Evolutionary conservation across 2,329 filamentous ascomycete species (phyloP).

Genomic region (Hansfordia pulvinata): DNA sequence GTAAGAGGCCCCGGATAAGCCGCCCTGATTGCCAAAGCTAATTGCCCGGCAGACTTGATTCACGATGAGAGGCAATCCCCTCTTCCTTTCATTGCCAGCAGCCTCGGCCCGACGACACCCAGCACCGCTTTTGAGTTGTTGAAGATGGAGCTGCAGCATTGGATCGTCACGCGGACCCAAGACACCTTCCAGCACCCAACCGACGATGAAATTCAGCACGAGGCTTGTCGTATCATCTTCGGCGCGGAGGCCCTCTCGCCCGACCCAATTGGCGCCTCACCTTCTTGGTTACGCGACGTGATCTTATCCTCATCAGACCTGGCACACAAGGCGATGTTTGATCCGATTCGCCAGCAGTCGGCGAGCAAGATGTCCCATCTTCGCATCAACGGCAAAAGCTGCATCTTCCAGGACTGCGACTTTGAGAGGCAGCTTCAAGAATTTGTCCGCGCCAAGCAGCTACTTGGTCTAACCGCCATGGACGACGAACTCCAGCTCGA

Average conservation of each 20-base stretch:
- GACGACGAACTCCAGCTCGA: constrained; percentile 46
- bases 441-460: constrained; percentile 33
- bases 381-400: constrained; percentile 43
- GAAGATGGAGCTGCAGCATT: constrained; percentile 42
- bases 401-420: constrained; percentile 41
- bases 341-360: constrained; percentile 28
- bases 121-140: constrained; percentile 48
- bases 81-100: constrained; percentile 35
- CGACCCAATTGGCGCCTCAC: constrained; percentile 21
- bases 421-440: constrained; percentile 40
- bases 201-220: constrained; percentile 40
- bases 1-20: constrained; percentile 28
- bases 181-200: constrained; percentile 25
- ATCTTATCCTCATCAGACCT: constrained; percentile 33
- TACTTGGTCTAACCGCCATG: constrained; percentile 44
- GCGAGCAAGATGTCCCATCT: constrained; percentile 34
- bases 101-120: constrained; percentile 28
- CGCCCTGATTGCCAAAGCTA: constrained; percentile 21
- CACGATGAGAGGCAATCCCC: constrained; percentile 46
- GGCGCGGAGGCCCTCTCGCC: constrained; percentile 34
- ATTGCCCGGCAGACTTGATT: constrained; percentile 41
- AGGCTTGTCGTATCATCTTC: constrained; percentile 45
- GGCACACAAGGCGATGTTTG: constrained; percentile 29
- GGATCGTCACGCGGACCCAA: constrained; percentile 28
- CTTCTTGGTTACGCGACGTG: constrained; percentile 45